phyloP scores from a whole-genome alignment of 2,329 filamentous ascomycete species.

The Zasmidium citrigriseum region DNA sequence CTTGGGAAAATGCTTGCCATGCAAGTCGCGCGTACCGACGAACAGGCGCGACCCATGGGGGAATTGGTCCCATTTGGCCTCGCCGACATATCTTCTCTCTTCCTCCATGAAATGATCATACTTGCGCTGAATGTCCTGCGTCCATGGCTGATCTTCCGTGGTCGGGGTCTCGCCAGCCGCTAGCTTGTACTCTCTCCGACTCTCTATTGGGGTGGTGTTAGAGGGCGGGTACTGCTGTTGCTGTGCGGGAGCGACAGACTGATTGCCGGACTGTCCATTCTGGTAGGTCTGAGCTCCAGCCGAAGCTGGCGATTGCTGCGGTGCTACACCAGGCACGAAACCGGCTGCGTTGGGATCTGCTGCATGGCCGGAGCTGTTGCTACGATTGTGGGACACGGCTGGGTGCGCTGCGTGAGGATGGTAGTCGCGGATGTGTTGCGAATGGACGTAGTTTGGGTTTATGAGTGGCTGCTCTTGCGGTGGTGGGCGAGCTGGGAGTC shows the following conservation, averaged over 20 bases:
- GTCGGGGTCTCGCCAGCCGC: constrained; percentile 33
- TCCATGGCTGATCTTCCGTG: constrained; percentile 54
- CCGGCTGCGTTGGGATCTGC: constrained; percentile 19
- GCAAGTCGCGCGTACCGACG: constrained; percentile 61
- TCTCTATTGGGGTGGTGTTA: constrained; percentile 26
- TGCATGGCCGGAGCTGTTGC: constrained; percentile 28
- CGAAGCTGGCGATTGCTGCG: constrained; percentile 1
- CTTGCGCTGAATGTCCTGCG: constrained; percentile 61
- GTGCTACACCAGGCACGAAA: constrained; percentile 18
- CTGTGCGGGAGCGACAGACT: not conserved
- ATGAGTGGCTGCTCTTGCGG: constrained; percentile 51
- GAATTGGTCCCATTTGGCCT: constrained; percentile 80
- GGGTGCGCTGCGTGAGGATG: constrained; percentile 49
- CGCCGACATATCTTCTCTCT: constrained; percentile 73
- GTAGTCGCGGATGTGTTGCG: constrained; percentile 52
- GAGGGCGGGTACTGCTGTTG: constrained; percentile 10
- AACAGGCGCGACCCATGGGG: constrained; percentile 76
- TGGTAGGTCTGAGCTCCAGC: constrained; percentile 2
- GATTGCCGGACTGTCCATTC: constrained; percentile 4
- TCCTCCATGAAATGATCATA: constrained; percentile 74
- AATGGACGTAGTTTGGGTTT: constrained; percentile 50
- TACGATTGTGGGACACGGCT: constrained; percentile 32
- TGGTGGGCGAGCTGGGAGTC: constrained; percentile 51
- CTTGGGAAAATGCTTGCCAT: constrained; percentile 3
- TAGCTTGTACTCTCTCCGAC: constrained; percentile 30